phyloP scores from a whole-genome alignment of 2,329 filamentous ascomycete species.

The Pseudogymnoascus sp. region DNA sequence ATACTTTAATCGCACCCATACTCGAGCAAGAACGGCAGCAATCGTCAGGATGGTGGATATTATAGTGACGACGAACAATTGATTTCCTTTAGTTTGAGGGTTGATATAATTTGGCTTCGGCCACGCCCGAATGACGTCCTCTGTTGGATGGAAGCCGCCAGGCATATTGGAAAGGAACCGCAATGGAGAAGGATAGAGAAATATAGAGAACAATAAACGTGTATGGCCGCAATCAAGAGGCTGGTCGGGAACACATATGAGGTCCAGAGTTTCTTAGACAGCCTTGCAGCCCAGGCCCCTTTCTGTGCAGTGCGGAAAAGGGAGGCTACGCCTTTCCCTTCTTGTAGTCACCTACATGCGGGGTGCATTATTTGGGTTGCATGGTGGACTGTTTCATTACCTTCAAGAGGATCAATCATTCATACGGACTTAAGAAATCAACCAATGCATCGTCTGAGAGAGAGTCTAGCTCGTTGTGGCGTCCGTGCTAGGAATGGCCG shows the following conservation, averaged over 20 bases:
- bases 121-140: background rate
- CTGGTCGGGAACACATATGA: background rate
- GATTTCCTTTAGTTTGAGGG: background rate
- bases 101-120: background rate
- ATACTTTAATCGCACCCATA: background rate
- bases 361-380: background rate
- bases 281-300: background rate
- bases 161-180: background rate
- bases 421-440: background rate
- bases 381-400: background rate
- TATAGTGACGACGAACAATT: background rate
- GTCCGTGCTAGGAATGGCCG: background rate
- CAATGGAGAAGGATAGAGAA: background rate
- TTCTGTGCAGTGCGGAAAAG: background rate
- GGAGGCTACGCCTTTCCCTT: background rate
- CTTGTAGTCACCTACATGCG: background rate
- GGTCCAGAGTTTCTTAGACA: background rate
- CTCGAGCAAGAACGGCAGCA: background rate
- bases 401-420: background rate
- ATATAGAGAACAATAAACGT: background rate
- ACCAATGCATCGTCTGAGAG: background rate
- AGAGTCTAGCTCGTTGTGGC: background rate
- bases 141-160: background rate
- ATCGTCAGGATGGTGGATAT: background rate
- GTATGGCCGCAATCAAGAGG: too few species aligned